Evolutionary conservation across 345 rosid genomes (phyloP), one percentile per base, ranked within the genome.

Genomic region (Salix caprea): DNA sequence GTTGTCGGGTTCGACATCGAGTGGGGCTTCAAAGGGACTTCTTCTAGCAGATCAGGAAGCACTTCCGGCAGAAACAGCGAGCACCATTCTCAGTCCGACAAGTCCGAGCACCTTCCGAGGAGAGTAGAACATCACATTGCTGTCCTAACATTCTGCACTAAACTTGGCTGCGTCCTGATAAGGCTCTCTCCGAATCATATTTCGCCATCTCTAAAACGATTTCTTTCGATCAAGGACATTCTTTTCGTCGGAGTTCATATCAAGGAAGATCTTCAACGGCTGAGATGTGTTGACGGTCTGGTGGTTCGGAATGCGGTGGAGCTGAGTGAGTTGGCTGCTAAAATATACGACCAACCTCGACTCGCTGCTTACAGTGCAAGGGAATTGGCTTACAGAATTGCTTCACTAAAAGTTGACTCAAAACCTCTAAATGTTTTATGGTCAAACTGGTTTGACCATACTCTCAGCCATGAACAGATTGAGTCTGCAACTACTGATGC

Each of bases 381-480:
- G 60, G 84, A 82, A 18, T 48, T 82, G 76, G 77, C 79, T 2
- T 30, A 21, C 68, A 82, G 78, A 54, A 37, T 82, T 0, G 11
- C 69, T 3, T 74, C 78, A 1, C 44, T 60, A 6, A 78, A 62
- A 71, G 18, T 64, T 14, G 81, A 78, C 67, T 69, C 74, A 11
- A 82, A 82, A 48, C 76, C 84, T 8, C 75, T 56, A 4, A 34
- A 72, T 12, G 81, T 74, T 23, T 46, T 74, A 5, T 82, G 84
- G 84, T 82, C 81, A 9, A 78, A 82, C 23, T 82, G 84, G 84
- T 82, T 77, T 23, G 84, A 82, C 1, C 73, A 56, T 7, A 78
- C 26, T 37, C 79, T 82, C 21, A 65, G 67, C 28, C 3, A 23
- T 1, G 83, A 83, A 46, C 83, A 77, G 74, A 67, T 83, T 44